Conservation (phyloP, 1,284 basidiomycete genomes). For the Leccinum solheimii region DNA sequence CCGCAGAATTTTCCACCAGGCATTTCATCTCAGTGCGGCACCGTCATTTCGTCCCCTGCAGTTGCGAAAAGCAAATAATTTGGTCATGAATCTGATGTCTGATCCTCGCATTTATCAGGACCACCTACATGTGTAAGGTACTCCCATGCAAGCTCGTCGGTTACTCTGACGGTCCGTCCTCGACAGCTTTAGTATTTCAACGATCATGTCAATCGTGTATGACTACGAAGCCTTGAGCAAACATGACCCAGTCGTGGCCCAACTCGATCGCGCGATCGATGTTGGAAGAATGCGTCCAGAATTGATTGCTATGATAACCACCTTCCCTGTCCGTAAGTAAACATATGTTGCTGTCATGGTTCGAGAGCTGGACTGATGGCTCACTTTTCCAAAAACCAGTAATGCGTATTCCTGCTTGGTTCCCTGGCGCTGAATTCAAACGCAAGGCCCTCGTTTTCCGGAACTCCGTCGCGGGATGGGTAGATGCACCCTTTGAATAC, state of each 20-base stretch:
- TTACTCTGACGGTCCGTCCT: background rate
- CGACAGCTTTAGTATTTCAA: slow-evolving; percentile 22
- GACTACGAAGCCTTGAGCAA: slow-evolving; percentile 10
- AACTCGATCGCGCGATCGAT: slow-evolving; percentile 13
- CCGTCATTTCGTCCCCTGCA: background rate
- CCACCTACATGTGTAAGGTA: slow-evolving; percentile 12
- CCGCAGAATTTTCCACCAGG: too few relatives aligned
- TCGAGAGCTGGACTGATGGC: background rate
- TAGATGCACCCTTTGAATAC: slow-evolving; percentile 24
- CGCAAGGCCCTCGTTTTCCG: slow-evolving; percentile 10
- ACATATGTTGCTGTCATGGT: background rate
- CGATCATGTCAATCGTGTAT: slow-evolving; percentile 11
- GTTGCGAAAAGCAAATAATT: background rate
- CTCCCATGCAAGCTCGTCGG: background rate
- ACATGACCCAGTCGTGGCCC: slow-evolving; percentile 22
- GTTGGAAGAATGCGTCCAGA: slow-evolving; percentile 19
- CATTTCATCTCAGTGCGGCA: too few relatives aligned
- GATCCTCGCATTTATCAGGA: background rate
- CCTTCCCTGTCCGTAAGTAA: slow-evolving; percentile 23
- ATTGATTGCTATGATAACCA: slow-evolving; percentile 16
- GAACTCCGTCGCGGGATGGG: slow-evolving; percentile 5
- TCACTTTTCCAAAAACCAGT: background rate
- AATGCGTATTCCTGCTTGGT: slow-evolving; percentile 21
- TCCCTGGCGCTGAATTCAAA: slow-evolving; percentile 24
- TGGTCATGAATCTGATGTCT: background rate